phyloP scores from a whole-genome alignment of 352 stramenopile species.

The Phytopythium kandeliae region DNA sequence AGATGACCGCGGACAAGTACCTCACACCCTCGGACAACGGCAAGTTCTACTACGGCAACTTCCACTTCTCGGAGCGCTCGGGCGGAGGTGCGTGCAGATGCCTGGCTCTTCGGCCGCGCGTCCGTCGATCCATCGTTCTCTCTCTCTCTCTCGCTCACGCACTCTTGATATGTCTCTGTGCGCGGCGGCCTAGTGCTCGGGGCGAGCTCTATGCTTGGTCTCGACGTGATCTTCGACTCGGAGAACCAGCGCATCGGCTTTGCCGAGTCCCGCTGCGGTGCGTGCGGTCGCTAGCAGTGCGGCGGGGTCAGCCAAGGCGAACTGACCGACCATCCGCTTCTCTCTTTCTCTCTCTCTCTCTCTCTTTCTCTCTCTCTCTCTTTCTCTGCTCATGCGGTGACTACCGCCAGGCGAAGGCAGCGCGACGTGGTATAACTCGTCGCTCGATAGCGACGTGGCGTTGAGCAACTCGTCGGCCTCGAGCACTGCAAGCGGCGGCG shows the following conservation, averaged over 20 bases:
- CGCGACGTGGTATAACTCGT: constrained; percentile 6
- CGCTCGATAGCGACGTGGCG: constrained; percentile 2
- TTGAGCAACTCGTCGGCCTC: background rate
- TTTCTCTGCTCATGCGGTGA: too few species aligned
- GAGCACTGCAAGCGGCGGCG: background rate
- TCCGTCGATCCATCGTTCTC: too few species aligned
- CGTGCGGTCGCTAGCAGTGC: too few species aligned
- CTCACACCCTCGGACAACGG: constrained; percentile 43
- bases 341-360: too few species aligned
- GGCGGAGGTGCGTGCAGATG: constrained; percentile 62
- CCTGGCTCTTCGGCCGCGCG: too few species aligned
- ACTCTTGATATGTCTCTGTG: too few species aligned
- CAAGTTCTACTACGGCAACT: constrained; percentile 57
- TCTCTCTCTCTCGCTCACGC: too few species aligned
- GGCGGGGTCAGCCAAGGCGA: too few species aligned
- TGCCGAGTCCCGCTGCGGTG: constrained; percentile 65
- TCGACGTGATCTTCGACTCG: constrained; percentile 82
- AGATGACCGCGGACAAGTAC: constrained; percentile 63
- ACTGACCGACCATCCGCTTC: too few species aligned
- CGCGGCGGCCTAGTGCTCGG: too few species aligned
- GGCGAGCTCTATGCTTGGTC: constrained; percentile 72
- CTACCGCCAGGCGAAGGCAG: constrained; percentile 2
- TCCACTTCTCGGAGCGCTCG: constrained; percentile 77
- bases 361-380: too few species aligned
- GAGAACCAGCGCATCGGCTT: constrained; percentile 77